These are phyloP conservation scores for Mortierella sp. DNA, from an alignment of 371 early-diverging fungal genomes.

Conservation along the genomic window DNA sequence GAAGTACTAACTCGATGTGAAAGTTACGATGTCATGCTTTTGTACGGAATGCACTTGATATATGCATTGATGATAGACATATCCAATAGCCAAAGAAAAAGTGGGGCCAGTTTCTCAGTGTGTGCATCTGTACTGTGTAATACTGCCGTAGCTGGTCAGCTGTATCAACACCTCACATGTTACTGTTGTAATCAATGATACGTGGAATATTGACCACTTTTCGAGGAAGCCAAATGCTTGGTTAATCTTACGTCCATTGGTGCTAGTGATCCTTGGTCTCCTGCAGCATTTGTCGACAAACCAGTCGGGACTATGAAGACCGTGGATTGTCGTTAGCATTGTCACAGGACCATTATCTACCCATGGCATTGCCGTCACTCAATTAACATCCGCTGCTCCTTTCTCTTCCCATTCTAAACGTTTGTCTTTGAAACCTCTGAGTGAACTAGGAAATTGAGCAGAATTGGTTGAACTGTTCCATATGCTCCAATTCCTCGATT, in stretches of 20 bases:
- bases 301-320: conserved; percentile 28
- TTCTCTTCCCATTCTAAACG: not conserved
- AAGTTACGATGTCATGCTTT: not conserved
- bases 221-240: conserved; percentile 9
- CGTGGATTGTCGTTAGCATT: conserved; percentile 46
- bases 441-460: conserved; percentile 1
- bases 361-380: conserved; percentile 41
- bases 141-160: conserved; percentile 34
- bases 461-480: conserved; percentile 16
- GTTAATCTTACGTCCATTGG: conserved; percentile 14
- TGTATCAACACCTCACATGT: conserved; percentile 44
- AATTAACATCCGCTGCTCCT: conserved; percentile 4
- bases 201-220: conserved; percentile 24
- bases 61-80: conserved; percentile 26
- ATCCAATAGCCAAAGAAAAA: conserved; percentile 37
- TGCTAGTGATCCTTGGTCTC: conserved; percentile 23
- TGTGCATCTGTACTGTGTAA: conserved; percentile 16
- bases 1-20: not conserved
- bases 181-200: conserved; percentile 48
- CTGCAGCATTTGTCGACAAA: not conserved
- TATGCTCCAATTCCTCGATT: conserved; percentile 24
- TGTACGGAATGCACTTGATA: conserved; percentile 1
- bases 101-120: conserved; percentile 32
- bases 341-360: conserved; percentile 41
- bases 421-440: conserved; percentile 9